Evolutionary conservation across 2,329 filamentous ascomycete species (phyloP), one percentile per base, ranked within the genome.

Genomic region (Albophoma yamanashiensis): DNA sequence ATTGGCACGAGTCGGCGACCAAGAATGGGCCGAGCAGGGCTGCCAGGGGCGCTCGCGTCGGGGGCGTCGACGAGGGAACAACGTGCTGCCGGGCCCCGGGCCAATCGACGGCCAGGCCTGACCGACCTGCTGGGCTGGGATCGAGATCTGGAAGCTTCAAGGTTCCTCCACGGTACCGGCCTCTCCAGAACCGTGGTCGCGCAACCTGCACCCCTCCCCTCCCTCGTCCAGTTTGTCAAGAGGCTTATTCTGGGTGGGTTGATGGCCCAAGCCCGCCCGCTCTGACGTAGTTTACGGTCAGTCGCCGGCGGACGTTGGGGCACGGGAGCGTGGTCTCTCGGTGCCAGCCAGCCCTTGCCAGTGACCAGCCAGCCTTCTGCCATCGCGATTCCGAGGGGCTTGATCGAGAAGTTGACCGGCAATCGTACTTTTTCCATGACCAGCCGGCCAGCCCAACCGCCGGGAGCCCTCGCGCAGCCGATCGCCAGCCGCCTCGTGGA

Each of bases 351-450:
- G 31, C 31, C 25, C 7, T 31, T 27, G 27, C n/a, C 45, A 45
- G n/a, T 38, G 8, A 36, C 45, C 22, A 27, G 45, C 45, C 22
- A 27, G 45, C 22, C 12, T 27, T 25, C 5, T n/a, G 31, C 31
- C 58, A 61, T 62, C 59, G 38, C 59, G 59, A 62, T 62, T 58
- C 36, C 59, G 7, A 25, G 9, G 39, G 55, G 57, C 55, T 42
- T 57, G 56, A 62, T 62, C 59, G 61, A 55, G 47, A 56, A 58
- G 45, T 58, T 40, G 59, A 61, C 61, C 34, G 61, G 57, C 55
- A 53, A 62, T 62, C 61, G 57, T 17, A 1, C 2, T 59, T 40
- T 59, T 42, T n/a, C 47, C 40, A 52, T 56, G 25, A 14, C 31
- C 31, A 22, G 31, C 20, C 34, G 9, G 34, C 34, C 56, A 17